Conservation (phyloP, 202 grass and related monocot genomes). For the Hordeum pubiflorum region DNA sequence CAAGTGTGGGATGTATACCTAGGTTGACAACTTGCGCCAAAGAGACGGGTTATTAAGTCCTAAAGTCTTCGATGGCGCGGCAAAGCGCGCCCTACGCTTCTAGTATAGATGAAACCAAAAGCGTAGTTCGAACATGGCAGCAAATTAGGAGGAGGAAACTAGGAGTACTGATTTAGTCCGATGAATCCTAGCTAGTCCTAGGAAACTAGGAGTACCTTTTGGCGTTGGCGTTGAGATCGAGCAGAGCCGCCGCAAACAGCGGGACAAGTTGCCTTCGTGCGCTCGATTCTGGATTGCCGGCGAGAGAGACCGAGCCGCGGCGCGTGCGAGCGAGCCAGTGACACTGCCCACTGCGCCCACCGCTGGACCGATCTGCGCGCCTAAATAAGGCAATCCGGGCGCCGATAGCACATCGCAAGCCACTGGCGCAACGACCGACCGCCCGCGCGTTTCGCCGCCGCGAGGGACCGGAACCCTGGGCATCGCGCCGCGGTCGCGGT, state of each 20-base stretch:
- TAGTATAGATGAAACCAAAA: too few relatives aligned
- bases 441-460: not conserved
- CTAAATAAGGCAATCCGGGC: conserved; percentile 15
- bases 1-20: too few relatives aligned
- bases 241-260: not conserved
- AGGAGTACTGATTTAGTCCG: too few relatives aligned
- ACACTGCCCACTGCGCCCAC: not conserved
- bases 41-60: too few relatives aligned
- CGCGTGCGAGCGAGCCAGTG: not conserved
- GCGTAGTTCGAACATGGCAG: too few relatives aligned
- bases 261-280: not conserved
- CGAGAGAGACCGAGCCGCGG: not conserved
- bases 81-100: too few relatives aligned
- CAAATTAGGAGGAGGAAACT: too few relatives aligned
- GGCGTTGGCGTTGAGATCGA: too few relatives aligned
- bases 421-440: not conserved
- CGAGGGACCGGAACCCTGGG: not conserved
- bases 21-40: too few relatives aligned
- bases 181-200: too few relatives aligned
- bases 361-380: not conserved
- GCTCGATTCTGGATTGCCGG: not conserved
- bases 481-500: not conserved
- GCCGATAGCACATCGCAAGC: conserved; percentile 4
- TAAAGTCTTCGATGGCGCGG: too few relatives aligned
- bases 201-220: too few relatives aligned